Percentiles rank a stretch among this genome's conserved stretches.
Conservation (phyloP, 495 filamentous ascomycete species). For the Penicillium pulvis region DNA sequence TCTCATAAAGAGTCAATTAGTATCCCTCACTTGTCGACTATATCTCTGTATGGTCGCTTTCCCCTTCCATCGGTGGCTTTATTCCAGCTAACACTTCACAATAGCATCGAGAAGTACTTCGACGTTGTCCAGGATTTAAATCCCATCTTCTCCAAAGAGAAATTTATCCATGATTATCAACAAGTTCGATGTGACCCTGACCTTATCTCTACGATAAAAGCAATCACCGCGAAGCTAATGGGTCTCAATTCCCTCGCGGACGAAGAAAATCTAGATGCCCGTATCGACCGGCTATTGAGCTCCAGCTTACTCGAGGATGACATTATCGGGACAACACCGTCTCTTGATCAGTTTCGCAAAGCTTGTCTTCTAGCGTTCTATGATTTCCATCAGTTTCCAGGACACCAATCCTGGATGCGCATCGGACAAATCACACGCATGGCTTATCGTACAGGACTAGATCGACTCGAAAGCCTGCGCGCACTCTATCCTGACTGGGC, state of each 20-base stretch:
- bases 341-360: constrained; percentile 31
- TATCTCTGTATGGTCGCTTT: background rate
- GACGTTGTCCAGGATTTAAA: constrained; percentile 30
- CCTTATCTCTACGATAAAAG: constrained; percentile 26
- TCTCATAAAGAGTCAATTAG: background rate
- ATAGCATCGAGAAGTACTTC: constrained; percentile 15
- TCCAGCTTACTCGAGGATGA: constrained; percentile 22
- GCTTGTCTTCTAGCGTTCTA: constrained; percentile 42
- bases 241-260: constrained; percentile 12
- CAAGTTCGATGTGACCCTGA: constrained; percentile 15
- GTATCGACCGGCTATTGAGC: constrained; percentile 8
- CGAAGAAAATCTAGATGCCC: constrained; percentile 7
- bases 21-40: background rate
- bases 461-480: constrained; percentile 19
- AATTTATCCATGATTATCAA: constrained; percentile 27
- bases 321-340: constrained; percentile 17
- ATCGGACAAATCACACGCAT: constrained; percentile 36
- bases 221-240: constrained; percentile 28
- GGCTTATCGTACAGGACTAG: constrained; percentile 32
- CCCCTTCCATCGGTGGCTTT: background rate
- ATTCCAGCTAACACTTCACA: background rate
- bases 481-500: constrained; percentile 12
- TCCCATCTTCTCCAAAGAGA: constrained; percentile 28
- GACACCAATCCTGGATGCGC: constrained; percentile 33
- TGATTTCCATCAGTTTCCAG: constrained; percentile 39